Evolutionary conservation across 2,329 filamentous ascomycete genomes (phyloP).

Genomic region (Alternaria brassicicola): DNA sequence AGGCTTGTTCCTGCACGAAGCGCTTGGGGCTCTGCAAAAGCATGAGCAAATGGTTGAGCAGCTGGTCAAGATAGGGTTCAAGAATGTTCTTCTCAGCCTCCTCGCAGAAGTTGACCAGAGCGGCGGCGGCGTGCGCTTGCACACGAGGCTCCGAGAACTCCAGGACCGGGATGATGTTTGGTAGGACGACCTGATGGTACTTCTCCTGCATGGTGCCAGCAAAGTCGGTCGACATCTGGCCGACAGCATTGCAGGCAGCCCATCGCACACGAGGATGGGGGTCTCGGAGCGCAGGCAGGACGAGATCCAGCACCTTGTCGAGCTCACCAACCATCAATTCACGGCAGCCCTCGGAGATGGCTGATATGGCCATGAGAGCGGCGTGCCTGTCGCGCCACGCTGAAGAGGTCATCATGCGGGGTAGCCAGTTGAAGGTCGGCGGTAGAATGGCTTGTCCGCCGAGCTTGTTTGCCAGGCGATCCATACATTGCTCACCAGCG

Average conservation of each 20-base stretch:
- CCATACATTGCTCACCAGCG: conserved; percentile 98
- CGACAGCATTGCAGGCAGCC: conserved; percentile 97
- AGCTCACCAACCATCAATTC: conserved; percentile 95
- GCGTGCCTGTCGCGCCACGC: conserved; percentile 96
- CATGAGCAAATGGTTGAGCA: conserved; percentile 83
- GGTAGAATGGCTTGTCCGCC: conserved; percentile 91
- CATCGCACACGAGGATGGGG: conserved; percentile 93
- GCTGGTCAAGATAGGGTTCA: conserved; percentile 89
- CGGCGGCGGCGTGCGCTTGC: conserved; percentile 96
- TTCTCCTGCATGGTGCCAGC: conserved; percentile 97
- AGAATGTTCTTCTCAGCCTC: conserved; percentile 92
- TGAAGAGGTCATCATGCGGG: conserved; percentile 94
- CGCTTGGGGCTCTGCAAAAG: conserved; percentile 90
- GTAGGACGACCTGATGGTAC: conserved; percentile 85
- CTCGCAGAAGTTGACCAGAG: conserved; percentile 98
- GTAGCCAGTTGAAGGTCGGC: conserved; percentile 95
- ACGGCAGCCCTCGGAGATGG: conserved; percentile 95
- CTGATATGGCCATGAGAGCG: conserved; percentile 97
- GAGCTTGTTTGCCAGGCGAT: conserved; percentile 94
- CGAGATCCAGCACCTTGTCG: conserved; percentile 89
- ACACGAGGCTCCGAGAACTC: conserved; percentile 90
- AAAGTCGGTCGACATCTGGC: conserved; percentile 99
- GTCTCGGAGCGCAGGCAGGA: conserved; percentile 90
- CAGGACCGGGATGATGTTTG: conserved; percentile 89
- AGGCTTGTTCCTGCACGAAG: conserved; percentile 95